Base-by-base conservation (phyloP, 2,329 filamentous ascomycete genomes). In the Trichothecium roseum region DNA sequence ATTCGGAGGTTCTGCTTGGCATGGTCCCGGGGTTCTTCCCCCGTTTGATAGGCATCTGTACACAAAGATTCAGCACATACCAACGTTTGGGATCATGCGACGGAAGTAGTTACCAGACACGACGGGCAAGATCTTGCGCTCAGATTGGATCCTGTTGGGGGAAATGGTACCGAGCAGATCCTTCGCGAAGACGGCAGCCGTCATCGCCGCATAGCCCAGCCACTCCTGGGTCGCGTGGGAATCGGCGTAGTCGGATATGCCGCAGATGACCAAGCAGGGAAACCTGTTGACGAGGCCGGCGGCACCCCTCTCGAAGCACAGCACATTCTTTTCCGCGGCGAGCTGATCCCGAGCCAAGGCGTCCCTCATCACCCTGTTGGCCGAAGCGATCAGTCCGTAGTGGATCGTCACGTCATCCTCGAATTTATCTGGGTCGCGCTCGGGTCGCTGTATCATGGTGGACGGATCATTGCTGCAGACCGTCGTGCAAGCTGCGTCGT, bases 171-270 rank as follows among this genome's bases (percentile, higher is more conserved):
- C 3, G 18, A 45, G n/a, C 1, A 45, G 30, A 4, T 45, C 39
- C 36, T 44, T 51, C 2, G 45, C 43, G 30, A 46, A 53, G 13
- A 40, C 48, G 4, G 50, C 50, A n/a, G 49, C 47, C 18, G 37
- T 39, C 27, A 46, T 42, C 3, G 49, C 45, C 3, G 49, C 41
- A 39, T 47, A 52, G 10, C 38, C 35, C 26, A 51, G 49, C 50
- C 45, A 53, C 2, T 32, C 32, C 5, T 52, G 45, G 28, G 46
- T 49, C 33, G 52, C 52, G 33, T 52, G 48, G 5, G 47, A 44
- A 34, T 56, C 54, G 1, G 52, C 40, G 32, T 56, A 57, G 41
- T 57, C 53, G 41, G 47, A 55, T 28, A 57, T 52, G 2, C 54
- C 54, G 9, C 50, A 45, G 30, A 56, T 46, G 8, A 52, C 47